These are phyloP conservation scores for Penicillium waksmanii DNA, from an alignment of 495 filamentous ascomycete genomes.

Conservation along the genomic window DNA sequence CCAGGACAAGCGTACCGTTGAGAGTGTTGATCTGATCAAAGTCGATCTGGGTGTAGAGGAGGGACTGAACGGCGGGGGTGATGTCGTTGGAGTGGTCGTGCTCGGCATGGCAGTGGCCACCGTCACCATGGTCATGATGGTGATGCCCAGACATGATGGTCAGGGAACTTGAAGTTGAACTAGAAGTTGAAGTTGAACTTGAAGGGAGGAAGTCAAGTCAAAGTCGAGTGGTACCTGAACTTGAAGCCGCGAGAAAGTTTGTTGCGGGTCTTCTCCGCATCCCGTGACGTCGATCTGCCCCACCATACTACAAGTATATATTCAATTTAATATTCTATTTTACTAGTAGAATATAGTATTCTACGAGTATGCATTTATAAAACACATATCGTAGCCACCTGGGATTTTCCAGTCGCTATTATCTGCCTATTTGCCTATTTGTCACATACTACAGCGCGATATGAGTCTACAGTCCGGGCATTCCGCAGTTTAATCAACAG, in stretches of 20 bases:
- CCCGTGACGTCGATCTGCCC: conserved; percentile 26
- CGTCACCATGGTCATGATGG: conserved; percentile 46
- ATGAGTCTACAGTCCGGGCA: no score
- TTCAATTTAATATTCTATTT: no score
- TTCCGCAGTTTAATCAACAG: no score
- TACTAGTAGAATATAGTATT: no score
- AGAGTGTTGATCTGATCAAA: conserved; percentile 84
- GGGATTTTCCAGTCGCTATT: no score
- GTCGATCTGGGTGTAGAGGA: conserved; percentile 87
- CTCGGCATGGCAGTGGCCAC: conserved; percentile 47
- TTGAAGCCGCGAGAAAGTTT: conserved; percentile 5
- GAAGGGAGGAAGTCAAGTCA: conserved; percentile 21
- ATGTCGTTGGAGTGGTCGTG: conserved; percentile 92
- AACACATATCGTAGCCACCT: no score
- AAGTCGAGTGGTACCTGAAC: not conserved
- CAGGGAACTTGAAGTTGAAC: not conserved
- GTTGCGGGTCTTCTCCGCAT: conserved; percentile 21
- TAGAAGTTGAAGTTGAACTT: not conserved
- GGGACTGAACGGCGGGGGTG: conserved; percentile 82
- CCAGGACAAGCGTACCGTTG: conserved; percentile 57
- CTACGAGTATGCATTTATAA: no score
- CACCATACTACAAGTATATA: no score
- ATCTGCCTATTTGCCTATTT: no score
- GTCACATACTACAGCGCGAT: no score
- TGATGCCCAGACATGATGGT: conserved; percentile 45